Conservation (phyloP, 345 rosid genomes). For the Lepidium aucheri region DNA sequence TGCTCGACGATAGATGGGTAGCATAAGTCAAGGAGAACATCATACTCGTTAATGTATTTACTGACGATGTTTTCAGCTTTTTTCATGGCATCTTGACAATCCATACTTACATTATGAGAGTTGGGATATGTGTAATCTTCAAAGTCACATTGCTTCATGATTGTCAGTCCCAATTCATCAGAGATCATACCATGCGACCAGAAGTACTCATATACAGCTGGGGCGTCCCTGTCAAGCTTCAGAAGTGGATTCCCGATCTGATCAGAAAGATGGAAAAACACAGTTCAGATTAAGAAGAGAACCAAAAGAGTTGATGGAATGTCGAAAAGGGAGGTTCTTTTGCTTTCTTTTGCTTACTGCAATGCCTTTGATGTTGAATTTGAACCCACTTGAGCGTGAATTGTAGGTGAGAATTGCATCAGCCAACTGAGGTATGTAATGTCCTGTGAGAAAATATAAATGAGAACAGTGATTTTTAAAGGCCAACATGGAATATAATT, state of each 20-base stretch:
- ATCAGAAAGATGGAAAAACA: background rate
- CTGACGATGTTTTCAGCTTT: slow-evolving; percentile 33
- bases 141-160: slow-evolving; percentile 57
- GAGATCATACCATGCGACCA: slow-evolving; percentile 97
- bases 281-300: background rate
- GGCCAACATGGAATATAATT: background rate
- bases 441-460: slow-evolving; percentile 38
- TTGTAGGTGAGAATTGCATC: slow-evolving; percentile 56
- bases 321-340: background rate
- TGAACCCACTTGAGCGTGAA: slow-evolving; percentile 44
- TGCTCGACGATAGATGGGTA: slow-evolving; percentile 71
- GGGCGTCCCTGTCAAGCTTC: slow-evolving; percentile 53
- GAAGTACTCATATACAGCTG: slow-evolving; percentile 55
- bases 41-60: slow-evolving; percentile 49
- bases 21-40: slow-evolving; percentile 70
- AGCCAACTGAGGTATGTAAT: slow-evolving; percentile 80
- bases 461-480: background rate
- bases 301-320: background rate
- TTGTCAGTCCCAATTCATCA: slow-evolving; percentile 57
- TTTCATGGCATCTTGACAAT: slow-evolving; percentile 39
- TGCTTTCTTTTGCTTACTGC: slow-evolving; percentile 64
- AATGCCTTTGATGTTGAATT: slow-evolving; percentile 82
- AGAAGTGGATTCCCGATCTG: slow-evolving; percentile 94
- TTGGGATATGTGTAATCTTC: slow-evolving; percentile 14
- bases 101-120: slow-evolving; percentile 38